Base-by-base conservation (phyloP, 441 rosid species). In the Gossypium trilobum region DNA sequence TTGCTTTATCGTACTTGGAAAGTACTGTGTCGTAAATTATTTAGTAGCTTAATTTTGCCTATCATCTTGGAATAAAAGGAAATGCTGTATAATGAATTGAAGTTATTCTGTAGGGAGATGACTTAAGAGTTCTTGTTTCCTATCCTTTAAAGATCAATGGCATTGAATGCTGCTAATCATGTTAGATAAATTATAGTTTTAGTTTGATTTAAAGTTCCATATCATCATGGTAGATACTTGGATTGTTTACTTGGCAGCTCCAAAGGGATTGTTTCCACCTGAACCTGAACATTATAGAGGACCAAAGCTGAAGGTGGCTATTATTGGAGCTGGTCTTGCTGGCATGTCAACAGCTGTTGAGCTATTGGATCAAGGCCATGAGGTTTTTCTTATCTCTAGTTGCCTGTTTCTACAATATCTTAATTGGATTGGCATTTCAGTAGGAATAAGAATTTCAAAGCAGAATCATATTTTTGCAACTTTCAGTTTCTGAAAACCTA, bases 281-380 rank as follows among this genome's bases (percentile, higher is more conserved):
- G 97, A 95, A 82, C 99, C 97, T 27, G 90, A 86, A 77, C 88
- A 82, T 62, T 91, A 92, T 20, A 83, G 91, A 76, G 97, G 99
- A 66, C 97, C 97, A 0, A 95, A 95, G 87, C 82, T 95, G 74
- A 95, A 95, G 81, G 97, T 95, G 75, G 97, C 99, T 44, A 92
- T 95, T 27, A 86, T 95, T 51, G 99, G 99, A 66, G 93, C 99
- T 75, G 99, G 99, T 71, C 94, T 95, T 65, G 99, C 97, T 9
- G 99, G 99, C 69, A 91, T 92, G 97, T 92, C 99, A 8, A 95
- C 99, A 60, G 99, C 99, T 10, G 96, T 92, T 17, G 99, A 95
- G 85, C 90, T 95, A 72, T 71, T 95, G 80, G 97, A 95, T 84
- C 97, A 95, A 84, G 99, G 97, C 76, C 99, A 95, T 17, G 92